Percentiles rank a stretch among this genome's conserved stretches.
Conservation (phyloP, 1,139 yeast species). For the Blastobotrys elegans region DNA sequence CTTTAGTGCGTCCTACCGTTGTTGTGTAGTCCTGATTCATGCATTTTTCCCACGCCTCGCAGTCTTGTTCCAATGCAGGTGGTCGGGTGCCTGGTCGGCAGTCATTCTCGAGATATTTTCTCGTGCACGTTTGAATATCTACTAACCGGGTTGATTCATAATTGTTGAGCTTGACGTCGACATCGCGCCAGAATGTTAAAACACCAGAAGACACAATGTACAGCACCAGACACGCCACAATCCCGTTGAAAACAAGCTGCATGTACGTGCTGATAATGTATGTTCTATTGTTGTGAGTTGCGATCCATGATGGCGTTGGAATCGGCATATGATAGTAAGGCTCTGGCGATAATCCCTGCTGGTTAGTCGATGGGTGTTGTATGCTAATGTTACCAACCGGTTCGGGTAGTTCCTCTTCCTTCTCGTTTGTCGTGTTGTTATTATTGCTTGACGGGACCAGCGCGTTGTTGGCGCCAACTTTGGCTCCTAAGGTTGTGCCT, state of each 20-base stretch:
- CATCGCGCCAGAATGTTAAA: constrained; percentile 60
- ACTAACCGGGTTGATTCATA: constrained; percentile 55
- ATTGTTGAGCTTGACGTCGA: constrained; percentile 60
- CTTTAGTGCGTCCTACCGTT: constrained; percentile 61
- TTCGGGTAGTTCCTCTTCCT: too few species aligned
- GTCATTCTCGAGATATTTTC: constrained; percentile 65
- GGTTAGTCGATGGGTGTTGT: not conserved
- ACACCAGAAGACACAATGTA: constrained; percentile 50
- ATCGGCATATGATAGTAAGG: constrained; percentile 16
- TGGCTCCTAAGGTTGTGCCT: constrained; percentile 3
- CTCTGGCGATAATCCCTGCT: not conserved
- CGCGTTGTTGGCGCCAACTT: not conserved
- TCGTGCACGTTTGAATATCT: constrained; percentile 66
- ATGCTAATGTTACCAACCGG: too few species aligned
- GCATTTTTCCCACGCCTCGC: constrained; percentile 74
- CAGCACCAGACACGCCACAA: constrained; percentile 48
- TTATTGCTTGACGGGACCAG: not conserved
- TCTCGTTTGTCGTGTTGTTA: not conserved
- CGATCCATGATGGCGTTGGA: constrained; percentile 19
- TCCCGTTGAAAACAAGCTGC: constrained; percentile 60
- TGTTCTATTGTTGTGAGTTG: constrained; percentile 46
- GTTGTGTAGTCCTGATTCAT: constrained; percentile 80
- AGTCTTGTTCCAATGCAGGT: constrained; percentile 68
- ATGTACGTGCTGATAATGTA: constrained; percentile 67
- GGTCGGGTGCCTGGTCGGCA: constrained; percentile 51